These are phyloP conservation scores for Kodamaea ohmeri DNA, from an alignment of 1,139 yeast species.

Conservation along the genomic window DNA sequence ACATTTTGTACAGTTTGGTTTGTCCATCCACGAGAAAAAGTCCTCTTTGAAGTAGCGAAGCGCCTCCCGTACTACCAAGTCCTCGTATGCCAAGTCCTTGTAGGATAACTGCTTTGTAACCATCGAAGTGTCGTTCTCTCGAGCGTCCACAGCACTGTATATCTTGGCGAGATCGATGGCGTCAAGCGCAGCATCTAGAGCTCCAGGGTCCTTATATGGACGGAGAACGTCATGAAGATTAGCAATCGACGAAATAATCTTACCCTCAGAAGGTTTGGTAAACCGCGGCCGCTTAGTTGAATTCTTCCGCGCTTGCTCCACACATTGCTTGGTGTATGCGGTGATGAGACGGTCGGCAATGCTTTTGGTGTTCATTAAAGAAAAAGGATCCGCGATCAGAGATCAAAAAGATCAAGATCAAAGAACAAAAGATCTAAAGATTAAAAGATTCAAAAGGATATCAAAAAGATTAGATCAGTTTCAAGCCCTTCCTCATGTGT, in stretches of 20 bases:
- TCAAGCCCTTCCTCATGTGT: no score
- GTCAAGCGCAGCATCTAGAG: conserved; percentile 23
- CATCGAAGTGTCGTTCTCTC: conserved; percentile 18
- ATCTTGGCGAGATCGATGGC: conserved; percentile 36
- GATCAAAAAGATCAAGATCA: neutral
- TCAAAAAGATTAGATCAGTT: no score
- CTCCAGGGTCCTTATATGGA: conserved; percentile 12
- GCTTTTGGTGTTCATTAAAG: conserved; percentile 10
- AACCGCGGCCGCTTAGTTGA: conserved; percentile 3
- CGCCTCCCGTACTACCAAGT: conserved; percentile 64
- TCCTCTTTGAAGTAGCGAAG: conserved; percentile 74
- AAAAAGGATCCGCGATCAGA: neutral
- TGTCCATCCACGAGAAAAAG: conserved; percentile 82
- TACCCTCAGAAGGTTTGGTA: conserved; percentile 6
- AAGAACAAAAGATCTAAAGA: neutral
- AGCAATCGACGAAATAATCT: conserved; percentile 9
- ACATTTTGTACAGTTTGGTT: conserved; percentile 63
- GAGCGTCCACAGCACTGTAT: conserved; percentile 35
- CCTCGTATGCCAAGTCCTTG: conserved; percentile 51
- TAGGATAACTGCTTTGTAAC: conserved; percentile 12
- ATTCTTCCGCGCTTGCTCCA: conserved; percentile 3
- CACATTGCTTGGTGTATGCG: conserved; percentile 11
- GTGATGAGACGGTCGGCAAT: conserved; percentile 13
- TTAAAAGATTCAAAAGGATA: no score
- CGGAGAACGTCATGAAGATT: conserved; percentile 8